These are phyloP conservation scores for Pythium monospermum DNA, from an alignment of 352 stramenopile species.

Conservation along the genomic window DNA sequence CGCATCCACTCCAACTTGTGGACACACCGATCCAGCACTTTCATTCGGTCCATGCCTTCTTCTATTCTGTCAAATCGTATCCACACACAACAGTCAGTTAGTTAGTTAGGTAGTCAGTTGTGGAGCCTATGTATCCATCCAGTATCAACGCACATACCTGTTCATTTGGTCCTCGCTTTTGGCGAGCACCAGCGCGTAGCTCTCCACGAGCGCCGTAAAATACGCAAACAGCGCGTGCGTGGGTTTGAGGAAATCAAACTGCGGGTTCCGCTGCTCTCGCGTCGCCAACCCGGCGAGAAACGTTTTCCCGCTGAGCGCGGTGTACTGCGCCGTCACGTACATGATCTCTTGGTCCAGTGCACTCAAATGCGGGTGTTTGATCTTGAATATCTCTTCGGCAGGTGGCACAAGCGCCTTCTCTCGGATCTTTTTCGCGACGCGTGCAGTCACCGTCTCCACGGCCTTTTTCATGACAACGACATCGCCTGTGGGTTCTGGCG, in stretches of 20 bases:
- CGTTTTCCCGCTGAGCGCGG: slow-evolving; percentile 90
- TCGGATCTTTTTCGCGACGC: slow-evolving; percentile 91
- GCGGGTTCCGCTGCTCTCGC: slow-evolving; percentile 95
- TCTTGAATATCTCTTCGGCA: slow-evolving; percentile 67
- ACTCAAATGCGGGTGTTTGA: slow-evolving; percentile 88
- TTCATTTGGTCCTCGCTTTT: slow-evolving; percentile 70
- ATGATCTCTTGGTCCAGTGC: slow-evolving; percentile 96
- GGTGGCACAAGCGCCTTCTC: slow-evolving; percentile 72
- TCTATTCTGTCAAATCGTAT: slow-evolving; percentile 16
- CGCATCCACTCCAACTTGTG: slow-evolving; percentile 80
- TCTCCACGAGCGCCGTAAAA: slow-evolving; percentile 97
- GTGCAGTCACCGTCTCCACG: slow-evolving; percentile 73
- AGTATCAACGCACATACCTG: slow-evolving; percentile 23
- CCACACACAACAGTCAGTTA: neutral
- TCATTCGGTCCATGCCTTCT: slow-evolving; percentile 77
- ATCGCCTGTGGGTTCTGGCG: slow-evolving; percentile 33
- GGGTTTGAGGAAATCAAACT: slow-evolving; percentile 98
- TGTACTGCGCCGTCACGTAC: slow-evolving; percentile 98
- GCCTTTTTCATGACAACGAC: slow-evolving; percentile 85
- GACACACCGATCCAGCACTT: slow-evolving; percentile 81
- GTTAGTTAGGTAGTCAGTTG: neutral
- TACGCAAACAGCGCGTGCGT: slow-evolving; percentile 97
- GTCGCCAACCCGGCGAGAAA: slow-evolving; percentile 94
- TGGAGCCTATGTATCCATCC: neutral
- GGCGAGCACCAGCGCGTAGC: slow-evolving; percentile 89